Evolutionary conservation across 2,329 filamentous ascomycete species (phyloP).

Genomic region (Diaporthe citri): DNA sequence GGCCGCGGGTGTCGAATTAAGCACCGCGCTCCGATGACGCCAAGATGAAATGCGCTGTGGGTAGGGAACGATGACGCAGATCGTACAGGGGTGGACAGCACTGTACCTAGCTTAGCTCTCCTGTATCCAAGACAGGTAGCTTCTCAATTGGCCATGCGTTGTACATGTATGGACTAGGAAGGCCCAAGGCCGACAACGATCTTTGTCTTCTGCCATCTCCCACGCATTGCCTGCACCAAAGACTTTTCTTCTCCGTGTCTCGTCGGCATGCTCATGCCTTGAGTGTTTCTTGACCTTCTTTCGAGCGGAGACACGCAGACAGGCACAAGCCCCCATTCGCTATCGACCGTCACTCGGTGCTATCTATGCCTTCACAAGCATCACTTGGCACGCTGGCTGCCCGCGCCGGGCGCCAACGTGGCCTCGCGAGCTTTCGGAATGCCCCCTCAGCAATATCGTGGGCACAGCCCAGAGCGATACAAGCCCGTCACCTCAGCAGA

Average conservation of each 20-base stretch:
- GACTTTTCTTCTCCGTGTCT: neutral
- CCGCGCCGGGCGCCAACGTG: conserved; percentile 37
- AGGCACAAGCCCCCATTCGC: neutral
- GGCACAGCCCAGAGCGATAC: conserved; percentile 24
- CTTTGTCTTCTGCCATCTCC: neutral
- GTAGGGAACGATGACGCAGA: conserved; percentile 20
- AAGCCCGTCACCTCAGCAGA: conserved; percentile 31
- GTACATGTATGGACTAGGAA: conserved; percentile 4
- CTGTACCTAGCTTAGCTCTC: conserved; percentile 13
- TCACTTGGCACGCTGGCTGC: conserved; percentile 33
- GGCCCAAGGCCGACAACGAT: neutral
- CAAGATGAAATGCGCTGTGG: conserved; percentile 9
- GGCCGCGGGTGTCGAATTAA: conserved; percentile 7
- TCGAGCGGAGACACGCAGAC: neutral
- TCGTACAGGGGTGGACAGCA: neutral
- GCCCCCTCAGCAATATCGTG: neutral
- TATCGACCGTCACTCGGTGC: conserved; percentile 8
- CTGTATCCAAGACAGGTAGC: conserved; percentile 4
- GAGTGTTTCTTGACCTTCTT: neutral
- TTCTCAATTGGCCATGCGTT: conserved; percentile 18
- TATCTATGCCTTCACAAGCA: conserved; percentile 39
- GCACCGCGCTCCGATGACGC: conserved; percentile 22
- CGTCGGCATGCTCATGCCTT: neutral
- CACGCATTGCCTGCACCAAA: neutral
- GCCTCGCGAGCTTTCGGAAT: conserved; percentile 19